phyloP scores from a whole-genome alignment of 257 asterid genomes.

The Osmanthus fragrans region DNA sequence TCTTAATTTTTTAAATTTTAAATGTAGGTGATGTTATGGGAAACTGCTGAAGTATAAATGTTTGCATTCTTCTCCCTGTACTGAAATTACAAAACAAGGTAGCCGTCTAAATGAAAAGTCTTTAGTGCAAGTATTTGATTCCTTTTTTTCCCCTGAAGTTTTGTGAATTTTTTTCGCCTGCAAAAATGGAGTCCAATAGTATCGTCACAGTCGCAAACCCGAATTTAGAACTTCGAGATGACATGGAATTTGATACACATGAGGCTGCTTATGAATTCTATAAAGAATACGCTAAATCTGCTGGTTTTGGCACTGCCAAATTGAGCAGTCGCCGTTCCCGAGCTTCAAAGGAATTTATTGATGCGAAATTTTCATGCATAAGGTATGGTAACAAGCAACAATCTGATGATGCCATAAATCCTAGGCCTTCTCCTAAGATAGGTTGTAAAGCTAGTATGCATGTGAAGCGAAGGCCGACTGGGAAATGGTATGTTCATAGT shows the following conservation, averaged over 20 bases:
- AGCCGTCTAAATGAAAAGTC: not conserved
- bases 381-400: slow-evolving; percentile 95
- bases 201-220: slow-evolving; percentile 35
- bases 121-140: slow-evolving; percentile 3
- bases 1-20: slow-evolving; percentile 2
- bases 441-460: slow-evolving; percentile 96
- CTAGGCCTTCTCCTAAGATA: slow-evolving; percentile 93
- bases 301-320: slow-evolving; percentile 91
- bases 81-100: not conserved
- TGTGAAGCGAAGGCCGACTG: slow-evolving; percentile 68
- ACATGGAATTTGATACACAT: slow-evolving; percentile 81
- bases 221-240: slow-evolving; percentile 55
- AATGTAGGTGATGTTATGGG: slow-evolving; percentile 25
- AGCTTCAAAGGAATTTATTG: slow-evolving; percentile 88
- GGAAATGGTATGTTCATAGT: slow-evolving; percentile 85
- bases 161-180: not conserved
- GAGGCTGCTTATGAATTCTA: slow-evolving; percentile 80
- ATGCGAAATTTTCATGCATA: slow-evolving; percentile 92
- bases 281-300: slow-evolving; percentile 82
- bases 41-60: slow-evolving; percentile 15
- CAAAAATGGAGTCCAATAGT: slow-evolving; percentile 56
- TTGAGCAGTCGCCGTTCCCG: slow-evolving; percentile 93
- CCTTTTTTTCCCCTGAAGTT: not conserved
- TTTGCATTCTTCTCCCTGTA: not conserved
- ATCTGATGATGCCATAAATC: slow-evolving; percentile 89